Conservation (phyloP, 2,329 filamentous ascomycete genomes). For the Epichloe brachyelytri region DNA sequence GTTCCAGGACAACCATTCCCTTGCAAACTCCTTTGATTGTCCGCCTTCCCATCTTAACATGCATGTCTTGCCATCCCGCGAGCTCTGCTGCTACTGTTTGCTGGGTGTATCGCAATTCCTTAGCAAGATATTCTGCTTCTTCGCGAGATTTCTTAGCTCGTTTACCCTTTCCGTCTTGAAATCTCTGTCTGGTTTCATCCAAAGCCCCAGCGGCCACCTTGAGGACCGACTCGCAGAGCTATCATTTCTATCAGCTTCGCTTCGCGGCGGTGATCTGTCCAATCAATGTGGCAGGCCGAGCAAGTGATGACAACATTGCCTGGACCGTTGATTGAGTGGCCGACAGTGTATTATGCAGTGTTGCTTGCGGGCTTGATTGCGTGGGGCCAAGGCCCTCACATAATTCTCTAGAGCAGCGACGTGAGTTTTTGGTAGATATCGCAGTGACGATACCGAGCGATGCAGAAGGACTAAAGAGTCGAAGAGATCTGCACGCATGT, state of each 20-base stretch:
- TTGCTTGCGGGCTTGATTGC: slow-evolving; percentile 59
- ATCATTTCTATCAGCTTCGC: slow-evolving; percentile 66
- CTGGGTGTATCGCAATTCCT: slow-evolving; percentile 82
- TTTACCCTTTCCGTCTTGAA: slow-evolving; percentile 74
- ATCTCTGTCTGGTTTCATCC: slow-evolving; percentile 73
- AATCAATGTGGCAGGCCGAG: slow-evolving; percentile 68
- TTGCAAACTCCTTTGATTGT: slow-evolving; percentile 66
- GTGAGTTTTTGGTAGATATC: slow-evolving; percentile 57
- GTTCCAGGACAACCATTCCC: slow-evolving; percentile 68
- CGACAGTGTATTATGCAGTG: slow-evolving; percentile 63
- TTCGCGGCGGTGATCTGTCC: slow-evolving; percentile 60
- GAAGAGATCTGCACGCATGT: slow-evolving; percentile 42
- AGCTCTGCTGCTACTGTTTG: slow-evolving; percentile 85
- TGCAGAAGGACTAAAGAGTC: slow-evolving; percentile 48
- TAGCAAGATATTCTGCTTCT: slow-evolving; percentile 62
- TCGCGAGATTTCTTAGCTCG: slow-evolving; percentile 57
- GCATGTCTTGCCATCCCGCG: slow-evolving; percentile 85
- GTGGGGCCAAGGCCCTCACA: slow-evolving; percentile 47
- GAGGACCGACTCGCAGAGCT: slow-evolving; percentile 61
- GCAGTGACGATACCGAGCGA: slow-evolving; percentile 38
- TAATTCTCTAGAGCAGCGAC: slow-evolving; percentile 61
- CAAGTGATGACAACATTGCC: slow-evolving; percentile 66
- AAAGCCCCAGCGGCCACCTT: slow-evolving; percentile 72
- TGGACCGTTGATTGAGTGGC: slow-evolving; percentile 75
- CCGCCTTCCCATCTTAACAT: slow-evolving; percentile 61